These are phyloP conservation scores for Hymenoscyphus fructigenus DNA, from an alignment of 2,329 filamentous ascomycete species.

Conservation along the genomic window DNA sequence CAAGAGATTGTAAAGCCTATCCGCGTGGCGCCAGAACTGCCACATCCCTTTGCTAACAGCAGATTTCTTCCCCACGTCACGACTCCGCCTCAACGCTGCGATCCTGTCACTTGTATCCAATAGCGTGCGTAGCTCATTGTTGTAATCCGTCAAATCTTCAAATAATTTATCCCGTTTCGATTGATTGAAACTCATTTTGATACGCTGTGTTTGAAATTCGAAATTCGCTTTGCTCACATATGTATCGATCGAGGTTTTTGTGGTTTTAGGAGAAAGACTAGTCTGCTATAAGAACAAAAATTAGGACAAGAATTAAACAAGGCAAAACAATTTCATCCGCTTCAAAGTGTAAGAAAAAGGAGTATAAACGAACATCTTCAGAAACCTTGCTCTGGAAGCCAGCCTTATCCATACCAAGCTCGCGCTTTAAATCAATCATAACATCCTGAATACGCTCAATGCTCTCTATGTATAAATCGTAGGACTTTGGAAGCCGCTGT, in stretches of 20 bases:
- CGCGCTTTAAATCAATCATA: slow-evolving; percentile 13
- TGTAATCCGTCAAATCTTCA: slow-evolving; percentile 18
- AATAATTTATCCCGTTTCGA: slow-evolving; percentile 16
- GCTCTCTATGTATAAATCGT: slow-evolving; percentile 19
- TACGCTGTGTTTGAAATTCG: slow-evolving; percentile 13
- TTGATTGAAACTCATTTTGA: slow-evolving; percentile 21
- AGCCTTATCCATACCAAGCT: slow-evolving; percentile 17
- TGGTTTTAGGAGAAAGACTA: background rate
- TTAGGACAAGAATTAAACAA: background rate
- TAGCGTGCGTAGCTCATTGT: slow-evolving; percentile 15
- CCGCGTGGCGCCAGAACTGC: slow-evolving; percentile 21
- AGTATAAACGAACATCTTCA: slow-evolving; percentile 9
- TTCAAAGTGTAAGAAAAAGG: background rate
- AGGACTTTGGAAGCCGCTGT: slow-evolving; percentile 21
- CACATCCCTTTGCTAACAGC: slow-evolving; percentile 13
- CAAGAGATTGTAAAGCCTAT: slow-evolving; percentile 15
- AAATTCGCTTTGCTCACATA: background rate
- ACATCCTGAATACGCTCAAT: slow-evolving; percentile 21
- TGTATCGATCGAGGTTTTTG: background rate
- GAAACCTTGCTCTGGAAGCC: slow-evolving; percentile 18
- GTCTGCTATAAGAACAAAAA: background rate
- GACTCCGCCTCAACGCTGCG: slow-evolving; percentile 12
- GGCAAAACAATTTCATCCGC: background rate
- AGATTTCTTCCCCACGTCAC: slow-evolving; percentile 6
- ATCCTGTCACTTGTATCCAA: slow-evolving; percentile 18